Evolutionary conservation across 495 filamentous ascomycete genomes (phyloP).

Genomic region (Parmelia sp.): DNA sequence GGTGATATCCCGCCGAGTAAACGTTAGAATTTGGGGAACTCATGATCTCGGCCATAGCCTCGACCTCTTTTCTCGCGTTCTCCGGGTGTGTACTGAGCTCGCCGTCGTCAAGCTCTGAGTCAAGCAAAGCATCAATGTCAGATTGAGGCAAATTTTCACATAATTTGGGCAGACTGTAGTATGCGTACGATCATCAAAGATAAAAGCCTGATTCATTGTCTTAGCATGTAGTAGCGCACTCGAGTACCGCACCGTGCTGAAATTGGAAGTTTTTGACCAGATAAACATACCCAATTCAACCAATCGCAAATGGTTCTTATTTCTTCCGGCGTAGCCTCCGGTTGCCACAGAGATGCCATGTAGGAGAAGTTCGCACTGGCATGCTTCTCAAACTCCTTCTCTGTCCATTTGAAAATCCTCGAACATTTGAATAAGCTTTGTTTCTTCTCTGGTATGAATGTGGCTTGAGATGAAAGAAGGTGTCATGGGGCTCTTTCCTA

Average conservation of each 20-base stretch:
- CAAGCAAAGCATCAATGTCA: neutral
- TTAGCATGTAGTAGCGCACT: neutral
- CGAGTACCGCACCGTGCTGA: no score
- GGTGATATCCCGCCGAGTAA: neutral
- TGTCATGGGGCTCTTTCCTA: no score
- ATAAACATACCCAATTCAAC: neutral
- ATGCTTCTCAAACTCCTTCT: neutral
- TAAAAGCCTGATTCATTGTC: neutral
- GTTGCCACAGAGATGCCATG: neutral
- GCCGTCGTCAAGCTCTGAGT: neutral
- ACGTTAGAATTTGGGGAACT: neutral
- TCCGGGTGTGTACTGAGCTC: neutral
- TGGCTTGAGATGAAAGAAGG: no score
- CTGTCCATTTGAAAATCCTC: neutral
- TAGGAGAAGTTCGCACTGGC: neutral
- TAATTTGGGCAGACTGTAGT: neutral
- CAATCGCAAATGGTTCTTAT: neutral
- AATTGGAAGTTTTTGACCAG: neutral
- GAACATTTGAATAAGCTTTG: neutral
- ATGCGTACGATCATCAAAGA: neutral
- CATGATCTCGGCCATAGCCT: neutral
- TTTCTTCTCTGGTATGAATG: neutral
- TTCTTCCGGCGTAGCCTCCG: neutral
- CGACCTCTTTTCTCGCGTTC: neutral
- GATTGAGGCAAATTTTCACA: neutral